A percentile compares a stretch with the other conserved stretches of the same genome.
Conservation (phyloP, 768 basidiomycete species). For the Mycena rosella region DNA sequence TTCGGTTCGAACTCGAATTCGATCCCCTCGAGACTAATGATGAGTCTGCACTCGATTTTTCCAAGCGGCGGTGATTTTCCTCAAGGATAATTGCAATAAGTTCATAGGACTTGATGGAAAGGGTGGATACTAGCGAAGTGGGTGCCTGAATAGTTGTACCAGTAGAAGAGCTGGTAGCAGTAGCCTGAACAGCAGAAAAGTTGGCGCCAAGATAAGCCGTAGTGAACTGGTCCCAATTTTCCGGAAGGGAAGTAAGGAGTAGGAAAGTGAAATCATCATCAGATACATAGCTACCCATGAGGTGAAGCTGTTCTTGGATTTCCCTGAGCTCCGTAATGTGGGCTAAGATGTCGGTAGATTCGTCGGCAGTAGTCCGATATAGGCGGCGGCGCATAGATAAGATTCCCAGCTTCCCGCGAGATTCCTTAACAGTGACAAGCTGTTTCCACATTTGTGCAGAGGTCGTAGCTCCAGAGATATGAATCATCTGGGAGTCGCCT, state of each 20-base stretch:
- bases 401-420: slow-evolving; percentile 15
- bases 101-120: slow-evolving; percentile 2
- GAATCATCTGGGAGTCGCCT: slow-evolving; percentile 15
- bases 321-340: slow-evolving; percentile 1
- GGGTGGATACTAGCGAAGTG: slow-evolving; percentile 7
- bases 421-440: slow-evolving; percentile 6
- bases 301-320: slow-evolving; percentile 5
- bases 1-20: slow-evolving; percentile 19
- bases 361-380: slow-evolving; percentile 14
- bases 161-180: background rate
- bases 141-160: background rate
- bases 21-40: slow-evolving; percentile 18
- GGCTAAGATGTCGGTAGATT: slow-evolving; percentile 11
- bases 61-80: slow-evolving; percentile 4
- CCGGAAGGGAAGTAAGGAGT: background rate
- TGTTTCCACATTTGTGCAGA: slow-evolving; percentile 12
- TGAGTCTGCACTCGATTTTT: slow-evolving; percentile 8
- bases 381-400: slow-evolving; percentile 13
- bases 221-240: slow-evolving; percentile 2
- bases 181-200: background rate
- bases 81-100: slow-evolving; percentile 3
- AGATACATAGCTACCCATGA: slow-evolving; percentile 9
- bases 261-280: slow-evolving; percentile 5
- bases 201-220: background rate
- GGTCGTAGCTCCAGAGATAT: slow-evolving; percentile 5